Base-by-base conservation (phyloP, 2,329 filamentous ascomycete genomes). In the Hymenoscyphus linearis region DNA sequence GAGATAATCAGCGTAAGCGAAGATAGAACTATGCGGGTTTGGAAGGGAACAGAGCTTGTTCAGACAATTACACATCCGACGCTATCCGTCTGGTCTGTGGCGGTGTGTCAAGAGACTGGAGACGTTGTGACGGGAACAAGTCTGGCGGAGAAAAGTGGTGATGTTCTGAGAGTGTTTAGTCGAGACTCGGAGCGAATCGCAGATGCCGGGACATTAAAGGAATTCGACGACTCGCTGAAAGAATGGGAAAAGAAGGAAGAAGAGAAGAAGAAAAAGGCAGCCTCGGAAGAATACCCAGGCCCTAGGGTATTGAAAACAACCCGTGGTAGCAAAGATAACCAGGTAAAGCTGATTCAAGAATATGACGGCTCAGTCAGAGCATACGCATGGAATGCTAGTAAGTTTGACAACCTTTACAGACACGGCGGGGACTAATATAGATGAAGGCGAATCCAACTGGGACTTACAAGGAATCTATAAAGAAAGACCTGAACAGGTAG, bases 11-110 rank as follows among this genome's bases (percentile, higher is more conserved):
- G 93, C 74, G 86, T 91, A 1, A 92, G 92, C 18, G 95, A 99
- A 75, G 95, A 99, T 75, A 85, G 95, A n/a, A 97, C 95, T 0
- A 85, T 96, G 36, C 85, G 91, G 58, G 80, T 99, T 72, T 99
- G 96, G 95, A 87, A 84, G 67, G 90, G 88, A 52, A 83, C 79
- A 14, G 82, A 92, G 60, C 98, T 93, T 73, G 77, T 96, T 53
- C 95, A 99, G 75, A 97, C 93, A 44, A 98, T 99, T 66, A 97
- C 93, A 1, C 92, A 97, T 70, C 95, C 95, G 12, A 95, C 95
- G 10, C 96, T 98, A 60, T 98, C 93, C 0, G 93, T 99, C 4
- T 99, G 95, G 95, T 82, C 85, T 14, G 91, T 99, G 18, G 90
- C 92, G n/a, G 89, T 85, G 12, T 95, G 90, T 71, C 72, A 81